phyloP scores from a whole-genome alignment of 371 early-diverging fungal species.

The Aphelidium insulamus region DNA sequence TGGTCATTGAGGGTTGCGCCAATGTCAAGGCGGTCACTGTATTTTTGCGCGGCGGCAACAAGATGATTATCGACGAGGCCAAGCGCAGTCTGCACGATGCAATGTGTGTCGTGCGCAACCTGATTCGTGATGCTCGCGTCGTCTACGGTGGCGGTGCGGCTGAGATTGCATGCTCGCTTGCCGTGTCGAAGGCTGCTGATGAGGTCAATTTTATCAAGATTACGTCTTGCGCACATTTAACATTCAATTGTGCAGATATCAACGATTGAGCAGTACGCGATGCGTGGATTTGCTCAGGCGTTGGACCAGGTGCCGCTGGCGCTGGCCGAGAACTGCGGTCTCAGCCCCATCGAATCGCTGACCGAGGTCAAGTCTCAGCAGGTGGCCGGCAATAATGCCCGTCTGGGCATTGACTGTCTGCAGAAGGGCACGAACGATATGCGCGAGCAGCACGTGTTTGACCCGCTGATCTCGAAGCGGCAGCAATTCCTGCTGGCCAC shows the following conservation, averaged over 20 bases:
- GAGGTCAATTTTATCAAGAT: slow-evolving; percentile 16
- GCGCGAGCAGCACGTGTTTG: slow-evolving; percentile 92
- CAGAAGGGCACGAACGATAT: slow-evolving; percentile 82
- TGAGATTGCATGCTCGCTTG: slow-evolving; percentile 88
- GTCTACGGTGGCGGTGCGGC: slow-evolving; percentile 99
- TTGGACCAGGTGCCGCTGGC: slow-evolving; percentile 92
- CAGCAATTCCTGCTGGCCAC: slow-evolving; percentile 95
- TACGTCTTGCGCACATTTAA: neutral
- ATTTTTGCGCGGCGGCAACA: slow-evolving; percentile 96
- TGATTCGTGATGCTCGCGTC: slow-evolving; percentile 87
- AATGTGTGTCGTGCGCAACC: slow-evolving; percentile 96
- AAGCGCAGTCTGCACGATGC: slow-evolving; percentile 98
- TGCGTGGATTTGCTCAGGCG: slow-evolving; percentile 92
- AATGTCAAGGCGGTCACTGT: slow-evolving; percentile 95
- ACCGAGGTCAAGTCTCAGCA: slow-evolving; percentile 85
- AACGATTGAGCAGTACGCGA: slow-evolving; percentile 90
- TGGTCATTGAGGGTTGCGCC: slow-evolving; percentile 96
- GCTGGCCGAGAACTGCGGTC: slow-evolving; percentile 94
- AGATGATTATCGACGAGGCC: slow-evolving; percentile 99
- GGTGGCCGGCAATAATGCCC: slow-evolving; percentile 51
- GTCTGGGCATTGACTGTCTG: slow-evolving; percentile 93
- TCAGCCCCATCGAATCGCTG: slow-evolving; percentile 85
- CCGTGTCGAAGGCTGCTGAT: slow-evolving; percentile 81
- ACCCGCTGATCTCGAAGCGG: slow-evolving; percentile 95
- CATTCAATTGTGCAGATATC: slow-evolving; percentile 24